Conservation (phyloP, 2,329 filamentous ascomycete species). For the Aspergillus sp. region DNA sequence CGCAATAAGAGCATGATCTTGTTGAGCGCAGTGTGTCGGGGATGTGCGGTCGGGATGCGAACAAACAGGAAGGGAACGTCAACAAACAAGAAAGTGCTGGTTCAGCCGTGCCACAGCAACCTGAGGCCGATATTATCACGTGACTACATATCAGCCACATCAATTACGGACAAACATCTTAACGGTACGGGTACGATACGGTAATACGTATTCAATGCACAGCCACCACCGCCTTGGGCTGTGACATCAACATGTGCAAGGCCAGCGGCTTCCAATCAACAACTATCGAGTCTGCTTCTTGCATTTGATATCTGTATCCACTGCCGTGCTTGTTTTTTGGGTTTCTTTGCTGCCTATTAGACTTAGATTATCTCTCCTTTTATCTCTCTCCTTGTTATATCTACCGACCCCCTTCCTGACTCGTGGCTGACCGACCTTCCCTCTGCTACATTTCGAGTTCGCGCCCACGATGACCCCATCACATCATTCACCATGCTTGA, state of each 20-base stretch:
- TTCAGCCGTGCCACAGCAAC: constrained; percentile 22
- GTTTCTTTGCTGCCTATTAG: constrained; percentile 8
- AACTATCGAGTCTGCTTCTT: neutral
- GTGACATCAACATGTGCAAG: constrained; percentile 5
- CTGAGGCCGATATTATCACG: constrained; percentile 15
- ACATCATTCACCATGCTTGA: constrained; percentile 25
- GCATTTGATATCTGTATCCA: neutral
- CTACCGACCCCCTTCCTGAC: neutral
- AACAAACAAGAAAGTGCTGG: constrained; percentile 42
- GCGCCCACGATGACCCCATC: constrained; percentile 28
- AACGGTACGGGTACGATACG: too few species aligned
- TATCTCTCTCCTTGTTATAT: neutral
- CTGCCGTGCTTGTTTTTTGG: neutral
- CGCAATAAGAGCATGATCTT: neutral
- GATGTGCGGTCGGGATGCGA: neutral
- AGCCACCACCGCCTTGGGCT: neutral
- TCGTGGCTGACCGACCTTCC: neutral
- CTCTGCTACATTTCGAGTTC: neutral
- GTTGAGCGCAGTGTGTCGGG: constrained; percentile 6
- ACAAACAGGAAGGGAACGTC: neutral
- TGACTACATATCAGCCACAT: constrained; percentile 5
- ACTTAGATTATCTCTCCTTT: neutral
- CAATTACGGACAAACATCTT: neutral
- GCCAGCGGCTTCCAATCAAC: constrained; percentile 10
- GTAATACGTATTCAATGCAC: neutral